Conservation (phyloP, 805 yeast species). For the Teunomyces lycoperdinae region DNA sequence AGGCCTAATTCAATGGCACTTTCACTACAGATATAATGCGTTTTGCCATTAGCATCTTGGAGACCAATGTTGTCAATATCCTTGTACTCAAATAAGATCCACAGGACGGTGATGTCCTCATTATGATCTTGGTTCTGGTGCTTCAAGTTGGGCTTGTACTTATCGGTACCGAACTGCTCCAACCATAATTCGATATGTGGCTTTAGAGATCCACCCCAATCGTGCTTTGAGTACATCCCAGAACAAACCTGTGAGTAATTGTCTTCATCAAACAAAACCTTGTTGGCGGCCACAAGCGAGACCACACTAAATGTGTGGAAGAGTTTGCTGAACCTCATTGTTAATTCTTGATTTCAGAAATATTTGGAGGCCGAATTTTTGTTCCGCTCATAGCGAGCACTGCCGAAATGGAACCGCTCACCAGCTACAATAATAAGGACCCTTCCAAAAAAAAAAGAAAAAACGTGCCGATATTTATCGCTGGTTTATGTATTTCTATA, state of each 20-base stretch:
- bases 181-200: slow-evolving; percentile 45
- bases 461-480: neutral
- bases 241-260: slow-evolving; percentile 67
- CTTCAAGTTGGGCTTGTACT: slow-evolving; percentile 22
- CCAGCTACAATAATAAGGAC: no score
- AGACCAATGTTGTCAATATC: slow-evolving; percentile 72
- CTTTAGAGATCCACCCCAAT: slow-evolving; percentile 78
- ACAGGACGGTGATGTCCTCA: slow-evolving; percentile 48
- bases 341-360: neutral
- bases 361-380: neutral
- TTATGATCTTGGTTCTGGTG: slow-evolving; percentile 23
- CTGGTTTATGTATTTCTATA: neutral
- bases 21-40: slow-evolving; percentile 73
- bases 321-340: neutral
- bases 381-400: neutral
- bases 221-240: slow-evolving; percentile 84
- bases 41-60: slow-evolving; percentile 36
- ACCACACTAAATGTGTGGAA: neutral
- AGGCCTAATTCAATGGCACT: slow-evolving; percentile 49
- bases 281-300: slow-evolving; percentile 31
- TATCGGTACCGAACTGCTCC: slow-evolving; percentile 25
- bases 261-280: slow-evolving; percentile 46
- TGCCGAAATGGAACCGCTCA: neutral
- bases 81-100: slow-evolving; percentile 79
- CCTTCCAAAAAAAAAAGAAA: neutral